A percentile compares a stretch with the other conserved stretches of the same genome.
Evolutionary conservation across 2,329 filamentous ascomycete species (phyloP).

Genomic region (Verticillium nubilum): DNA sequence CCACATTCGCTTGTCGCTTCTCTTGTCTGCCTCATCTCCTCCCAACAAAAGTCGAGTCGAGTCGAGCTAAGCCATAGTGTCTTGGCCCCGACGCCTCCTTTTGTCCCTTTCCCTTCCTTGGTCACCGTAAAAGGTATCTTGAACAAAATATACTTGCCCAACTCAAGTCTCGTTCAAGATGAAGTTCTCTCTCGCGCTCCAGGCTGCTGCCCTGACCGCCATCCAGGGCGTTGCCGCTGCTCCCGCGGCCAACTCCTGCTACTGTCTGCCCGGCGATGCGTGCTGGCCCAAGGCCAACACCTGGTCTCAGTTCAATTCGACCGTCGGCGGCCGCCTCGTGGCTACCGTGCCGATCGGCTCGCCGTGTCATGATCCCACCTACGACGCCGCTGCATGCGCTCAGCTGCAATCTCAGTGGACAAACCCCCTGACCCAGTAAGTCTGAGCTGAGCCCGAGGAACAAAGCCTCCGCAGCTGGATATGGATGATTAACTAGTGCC

Average conservation of each 20-base stretch:
- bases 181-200: constrained; percentile 8
- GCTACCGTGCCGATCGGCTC: constrained; percentile 45
- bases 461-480: not conserved
- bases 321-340: constrained; percentile 45
- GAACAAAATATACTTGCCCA: constrained; percentile 3
- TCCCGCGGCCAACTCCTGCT: constrained; percentile 22
- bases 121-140: constrained; percentile 2
- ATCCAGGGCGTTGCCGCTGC: constrained; percentile 3
- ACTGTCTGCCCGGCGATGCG: constrained; percentile 43
- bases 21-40: not conserved
- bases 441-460: not conserved
- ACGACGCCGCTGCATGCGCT: constrained; percentile 37
- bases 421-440: constrained; percentile 28
- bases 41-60: not conserved
- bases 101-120: constrained; percentile 1
- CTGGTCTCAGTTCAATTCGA: constrained; percentile 47
- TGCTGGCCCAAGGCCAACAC: constrained; percentile 44
- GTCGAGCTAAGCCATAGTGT: not conserved
- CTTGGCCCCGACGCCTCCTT: not conserved
- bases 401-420: constrained; percentile 28
- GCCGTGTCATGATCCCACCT: constrained; percentile 44
- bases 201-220: constrained; percentile 11
- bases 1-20: not conserved
- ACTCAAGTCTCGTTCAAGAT: constrained; percentile 5
- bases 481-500: constrained; percentile 3